phyloP scores from a whole-genome alignment of 371 early-diverging fungal species.

The Rhizopus stolonifer region DNA sequence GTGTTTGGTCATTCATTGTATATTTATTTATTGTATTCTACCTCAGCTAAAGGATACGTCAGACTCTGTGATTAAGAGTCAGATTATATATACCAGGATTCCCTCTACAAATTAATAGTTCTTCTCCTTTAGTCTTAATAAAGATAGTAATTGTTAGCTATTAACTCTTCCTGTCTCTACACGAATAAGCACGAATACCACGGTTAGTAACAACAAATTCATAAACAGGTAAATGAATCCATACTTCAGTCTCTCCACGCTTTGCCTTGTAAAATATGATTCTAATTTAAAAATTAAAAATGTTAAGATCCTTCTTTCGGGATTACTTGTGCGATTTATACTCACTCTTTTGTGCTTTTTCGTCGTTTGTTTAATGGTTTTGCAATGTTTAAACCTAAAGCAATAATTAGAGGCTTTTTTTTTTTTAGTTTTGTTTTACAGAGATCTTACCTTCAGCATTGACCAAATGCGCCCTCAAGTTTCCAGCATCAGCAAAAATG shows the following conservation, averaged over 20 bases:
- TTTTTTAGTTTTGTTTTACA: conserved; percentile 2
- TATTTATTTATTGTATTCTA: too few relatives aligned
- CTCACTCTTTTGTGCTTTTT: conserved; percentile 14
- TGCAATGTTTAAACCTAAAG: neutral
- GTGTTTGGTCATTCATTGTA: too few relatives aligned
- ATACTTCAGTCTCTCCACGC: conserved; percentile 4
- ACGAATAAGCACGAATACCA: too few relatives aligned
- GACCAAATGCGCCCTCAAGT: neutral
- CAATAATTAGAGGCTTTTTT: neutral
- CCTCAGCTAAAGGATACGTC: too few relatives aligned
- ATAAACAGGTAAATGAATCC: neutral
- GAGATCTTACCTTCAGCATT: conserved; percentile 5
- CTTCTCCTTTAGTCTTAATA: too few relatives aligned
- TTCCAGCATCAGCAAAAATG: neutral
- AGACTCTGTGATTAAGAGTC: too few relatives aligned
- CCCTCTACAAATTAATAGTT: too few relatives aligned
- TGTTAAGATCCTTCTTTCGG: conserved; percentile 9
- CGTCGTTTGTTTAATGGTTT: neutral
- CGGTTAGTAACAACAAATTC: conserved; percentile 16
- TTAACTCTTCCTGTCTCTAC: too few relatives aligned
- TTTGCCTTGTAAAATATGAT: conserved; percentile 1
- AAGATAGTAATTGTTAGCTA: too few relatives aligned
- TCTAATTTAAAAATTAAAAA: conserved; percentile 11
- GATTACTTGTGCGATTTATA: conserved; percentile 14
- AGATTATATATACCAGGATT: too few relatives aligned